phyloP scores from a whole-genome alignment of 1,139 yeast species.

The Chernovozyma aurita region DNA sequence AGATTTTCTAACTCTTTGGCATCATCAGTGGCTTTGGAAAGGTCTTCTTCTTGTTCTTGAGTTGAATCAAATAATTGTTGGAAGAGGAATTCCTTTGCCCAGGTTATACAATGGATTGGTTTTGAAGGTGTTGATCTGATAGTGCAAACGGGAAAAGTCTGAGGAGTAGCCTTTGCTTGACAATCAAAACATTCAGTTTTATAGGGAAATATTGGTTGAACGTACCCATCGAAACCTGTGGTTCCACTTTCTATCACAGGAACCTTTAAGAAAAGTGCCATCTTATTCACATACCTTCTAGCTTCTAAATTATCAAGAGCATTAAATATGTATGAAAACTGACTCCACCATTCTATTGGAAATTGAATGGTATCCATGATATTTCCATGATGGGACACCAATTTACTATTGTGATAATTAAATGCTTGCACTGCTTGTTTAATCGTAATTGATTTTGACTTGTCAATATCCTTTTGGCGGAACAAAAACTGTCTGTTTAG shows the following conservation, averaged over 20 bases:
- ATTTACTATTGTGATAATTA: conserved; percentile 61
- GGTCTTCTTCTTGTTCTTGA: conserved; percentile 29
- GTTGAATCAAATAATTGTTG: conserved; percentile 71
- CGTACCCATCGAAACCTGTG: conserved; percentile 90
- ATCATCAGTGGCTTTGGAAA: conserved; percentile 55
- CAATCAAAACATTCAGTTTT: conserved; percentile 92
- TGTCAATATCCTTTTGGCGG: conserved; percentile 79
- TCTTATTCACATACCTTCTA: conserved; percentile 79
- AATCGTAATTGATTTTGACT: conserved; percentile 81
- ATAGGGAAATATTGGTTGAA: conserved; percentile 84
- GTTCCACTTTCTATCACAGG: conserved; percentile 95
- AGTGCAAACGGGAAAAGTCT: conserved; percentile 92
- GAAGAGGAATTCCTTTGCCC: conserved; percentile 92
- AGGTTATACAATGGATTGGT: conserved; percentile 93
- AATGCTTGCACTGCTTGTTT: conserved; percentile 75
- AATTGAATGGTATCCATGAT: conserved; percentile 74
- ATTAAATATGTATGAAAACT: conserved; percentile 76
- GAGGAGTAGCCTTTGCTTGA: conserved; percentile 80
- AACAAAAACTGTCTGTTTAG: conserved; percentile 91
- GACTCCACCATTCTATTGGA: conserved; percentile 76
- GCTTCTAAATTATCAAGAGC: conserved; percentile 95
- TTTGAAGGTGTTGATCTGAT: conserved; percentile 95
- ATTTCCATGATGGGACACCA: conserved; percentile 82
- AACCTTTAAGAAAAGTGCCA: conserved; percentile 66
- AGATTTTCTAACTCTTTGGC: conserved; percentile 66